Base-by-base conservation (phyloP, 371 early-diverging fungal genomes). In the Capillidium heterosporum region DNA sequence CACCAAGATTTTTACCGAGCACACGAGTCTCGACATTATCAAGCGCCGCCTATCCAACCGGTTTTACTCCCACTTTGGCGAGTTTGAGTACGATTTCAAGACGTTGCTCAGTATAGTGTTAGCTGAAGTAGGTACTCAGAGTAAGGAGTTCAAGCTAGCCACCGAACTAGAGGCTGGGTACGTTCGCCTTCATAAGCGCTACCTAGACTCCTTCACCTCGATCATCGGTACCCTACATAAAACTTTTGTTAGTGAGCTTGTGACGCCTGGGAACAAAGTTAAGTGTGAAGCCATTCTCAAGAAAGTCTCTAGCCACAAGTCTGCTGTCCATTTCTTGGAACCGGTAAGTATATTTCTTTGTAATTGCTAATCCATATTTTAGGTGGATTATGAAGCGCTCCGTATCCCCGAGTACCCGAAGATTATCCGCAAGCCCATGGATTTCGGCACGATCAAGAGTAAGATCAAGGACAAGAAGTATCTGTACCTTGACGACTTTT, bases 381-480 rank as follows among this genome's bases (percentile, higher is more conserved):
- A 55, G 56, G 87, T 87, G 0, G 85, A 86, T 57, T 81, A 81
- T 11, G 62, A 81, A 19, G 72, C 69, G 10, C 68, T 84, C 17
- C 73, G 77, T 2, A 80, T 85, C 47, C 88, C 87, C 7, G 83
- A 85, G 8, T 93, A 93, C 65, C 66, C 74, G 11, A 75, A 80
- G 5, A 73, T 89, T 11, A 84, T 99, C 72, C 95, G 89, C 61
- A 54, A 76, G 1, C 99, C 99, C 0, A 98, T 99, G 96, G 99
- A 98, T 63, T 71, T 98, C 2, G 82, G 87, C 0, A 98, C 97
- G 0, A 81, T 98, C 42, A 82, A 84, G 59, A 69, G 73, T 43
- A 91, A 92, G 64, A 40, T 77, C 21, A 62, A 59, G 28, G 64
- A 57, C 0, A 60, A 67, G 17, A 63, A 67, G 32, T 79, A 79